Evolutionary conservation across 139 green algal genomes (phyloP).

Genomic region (Chlamydomonas eustigma): DNA sequence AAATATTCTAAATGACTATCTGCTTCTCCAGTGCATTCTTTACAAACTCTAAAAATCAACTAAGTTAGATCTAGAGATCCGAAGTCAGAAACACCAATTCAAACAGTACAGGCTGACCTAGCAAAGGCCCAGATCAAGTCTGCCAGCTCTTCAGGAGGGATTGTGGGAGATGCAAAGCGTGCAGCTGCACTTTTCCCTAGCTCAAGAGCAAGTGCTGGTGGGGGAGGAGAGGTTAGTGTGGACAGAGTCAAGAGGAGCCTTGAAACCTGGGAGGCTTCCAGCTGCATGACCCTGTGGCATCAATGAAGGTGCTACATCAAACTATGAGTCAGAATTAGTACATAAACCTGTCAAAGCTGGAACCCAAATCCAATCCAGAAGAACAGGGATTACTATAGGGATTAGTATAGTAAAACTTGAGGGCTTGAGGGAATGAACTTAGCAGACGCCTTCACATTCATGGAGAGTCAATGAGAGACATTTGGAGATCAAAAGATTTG

Average conservation of each 20-base stretch:
- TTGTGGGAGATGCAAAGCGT: not conserved
- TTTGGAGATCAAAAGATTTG: too few species aligned
- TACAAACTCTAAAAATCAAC: not conserved
- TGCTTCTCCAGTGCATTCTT: too few species aligned
- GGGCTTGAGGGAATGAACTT: too few species aligned
- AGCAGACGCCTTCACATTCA: too few species aligned
- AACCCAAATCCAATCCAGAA: too few species aligned
- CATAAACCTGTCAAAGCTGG: too few species aligned
- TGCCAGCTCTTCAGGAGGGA: constrained; percentile 3
- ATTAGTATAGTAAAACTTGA: too few species aligned
- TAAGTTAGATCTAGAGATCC: not conserved
- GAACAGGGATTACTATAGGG: too few species aligned
- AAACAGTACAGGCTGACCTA: not conserved
- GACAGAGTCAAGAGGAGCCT: not conserved
- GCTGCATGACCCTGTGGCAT: not conserved
- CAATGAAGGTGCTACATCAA: too few species aligned
- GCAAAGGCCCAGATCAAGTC: constrained; percentile 3
- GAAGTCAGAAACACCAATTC: not conserved
- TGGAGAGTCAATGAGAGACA: too few species aligned
- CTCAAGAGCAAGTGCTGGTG: not conserved
- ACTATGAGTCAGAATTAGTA: too few species aligned
- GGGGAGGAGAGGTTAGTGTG: not conserved
- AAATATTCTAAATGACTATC: too few species aligned
- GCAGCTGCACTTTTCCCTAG: not conserved
- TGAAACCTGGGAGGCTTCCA: not conserved